Evolutionary conservation across 2,329 filamentous ascomycete genomes (phyloP).

Genomic region (Aureobasidium sp.): DNA sequence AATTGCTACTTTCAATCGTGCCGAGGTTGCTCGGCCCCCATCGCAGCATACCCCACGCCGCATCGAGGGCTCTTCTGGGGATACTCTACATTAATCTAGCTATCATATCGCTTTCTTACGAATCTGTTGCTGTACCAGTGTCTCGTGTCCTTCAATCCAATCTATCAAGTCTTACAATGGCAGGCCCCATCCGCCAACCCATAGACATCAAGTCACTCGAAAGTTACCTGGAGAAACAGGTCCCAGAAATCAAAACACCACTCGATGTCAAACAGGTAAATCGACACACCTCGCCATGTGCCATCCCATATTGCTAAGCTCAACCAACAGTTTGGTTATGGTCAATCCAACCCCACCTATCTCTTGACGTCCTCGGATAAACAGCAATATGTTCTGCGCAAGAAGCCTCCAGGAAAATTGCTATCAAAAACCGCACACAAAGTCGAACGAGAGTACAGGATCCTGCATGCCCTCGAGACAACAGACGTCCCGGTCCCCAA

Average conservation of each 20-base stretch:
- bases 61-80: not conserved
- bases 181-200: constrained; percentile 79
- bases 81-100: not conserved
- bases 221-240: constrained; percentile 66
- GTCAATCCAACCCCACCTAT: constrained; percentile 96
- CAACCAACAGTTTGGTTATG: constrained; percentile 73
- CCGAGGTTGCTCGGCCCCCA: constrained; percentile 8
- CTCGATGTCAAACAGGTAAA: constrained; percentile 81
- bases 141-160: not conserved
- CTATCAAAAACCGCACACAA: constrained; percentile 91
- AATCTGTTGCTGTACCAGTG: not conserved
- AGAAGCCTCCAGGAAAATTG: constrained; percentile 94
- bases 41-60: not conserved
- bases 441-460: constrained; percentile 90
- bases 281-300: not conserved
- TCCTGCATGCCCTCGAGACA: constrained; percentile 72
- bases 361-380: constrained; percentile 69
- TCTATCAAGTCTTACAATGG: constrained; percentile 48
- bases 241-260: constrained; percentile 77
- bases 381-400: constrained; percentile 78
- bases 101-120: not conserved
- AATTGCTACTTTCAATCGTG: not conserved
- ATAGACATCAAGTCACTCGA: constrained; percentile 78
- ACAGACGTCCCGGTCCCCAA: constrained; percentile 83
- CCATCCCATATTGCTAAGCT: constrained; percentile 2